Evolutionary conservation across 2,329 filamentous ascomycete species (phyloP).

Genomic region (Colletotrichum higginsianum): DNA sequence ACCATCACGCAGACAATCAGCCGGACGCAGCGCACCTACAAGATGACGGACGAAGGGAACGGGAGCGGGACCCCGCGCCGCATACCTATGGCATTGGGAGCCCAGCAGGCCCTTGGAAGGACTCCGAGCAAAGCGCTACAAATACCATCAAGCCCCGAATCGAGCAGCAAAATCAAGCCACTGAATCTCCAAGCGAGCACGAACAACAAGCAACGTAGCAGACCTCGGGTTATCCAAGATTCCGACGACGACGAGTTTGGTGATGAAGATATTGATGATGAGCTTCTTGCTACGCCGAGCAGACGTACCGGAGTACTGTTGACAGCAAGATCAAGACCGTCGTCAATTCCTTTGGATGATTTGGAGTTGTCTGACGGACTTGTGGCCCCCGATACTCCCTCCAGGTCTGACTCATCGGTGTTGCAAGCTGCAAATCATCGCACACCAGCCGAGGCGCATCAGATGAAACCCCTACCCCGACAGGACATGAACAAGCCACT

Average conservation of each 20-base stretch:
- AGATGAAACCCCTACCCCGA: background rate
- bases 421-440: background rate
- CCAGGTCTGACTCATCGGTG: conserved; percentile 7
- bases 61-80: conserved; percentile 29
- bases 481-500: background rate
- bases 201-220: conserved; percentile 34
- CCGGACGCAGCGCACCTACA: conserved; percentile 44
- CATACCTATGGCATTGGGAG: conserved; percentile 14
- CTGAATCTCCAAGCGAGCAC: conserved; percentile 2
- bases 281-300: conserved; percentile 61
- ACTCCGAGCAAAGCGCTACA: conserved; percentile 46
- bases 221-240: conserved; percentile 63
- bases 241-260: conserved; percentile 74
- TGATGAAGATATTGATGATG: conserved; percentile 72
- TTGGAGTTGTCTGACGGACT: conserved; percentile 35
- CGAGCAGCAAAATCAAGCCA: conserved; percentile 32
- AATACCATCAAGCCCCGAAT: conserved; percentile 43
- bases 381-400: conserved; percentile 41
- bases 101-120: conserved; percentile 26
- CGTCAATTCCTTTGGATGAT: conserved; percentile 42
- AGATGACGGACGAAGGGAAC: conserved; percentile 25
- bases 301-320: conserved; percentile 50
- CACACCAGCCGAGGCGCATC: background rate
- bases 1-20: conserved; percentile 45
- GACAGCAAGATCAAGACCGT: conserved; percentile 27